A percentile compares a stretch with the other conserved stretches of the same genome.
These are phyloP conservation scores for Neurospora sp. DNA, from an alignment of 495 filamentous ascomycete species.

Conservation along the genomic window DNA sequence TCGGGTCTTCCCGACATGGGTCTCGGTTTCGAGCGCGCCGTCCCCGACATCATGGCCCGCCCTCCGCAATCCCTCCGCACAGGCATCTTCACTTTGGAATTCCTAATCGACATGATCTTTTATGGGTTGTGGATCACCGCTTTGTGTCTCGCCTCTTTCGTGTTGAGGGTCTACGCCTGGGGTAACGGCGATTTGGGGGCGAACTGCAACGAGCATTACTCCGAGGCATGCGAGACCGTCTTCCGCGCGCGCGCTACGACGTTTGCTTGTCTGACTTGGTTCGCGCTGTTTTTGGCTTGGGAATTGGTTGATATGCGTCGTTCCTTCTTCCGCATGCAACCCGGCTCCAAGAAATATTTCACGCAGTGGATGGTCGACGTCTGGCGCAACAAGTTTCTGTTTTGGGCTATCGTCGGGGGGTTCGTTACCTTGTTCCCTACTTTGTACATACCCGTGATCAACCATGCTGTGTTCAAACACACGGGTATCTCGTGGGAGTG, in stretches of 20 bases:
- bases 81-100: slow-evolving; percentile 58
- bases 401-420: slow-evolving; percentile 60
- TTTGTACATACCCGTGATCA: slow-evolving; percentile 58
- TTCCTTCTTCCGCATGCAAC: slow-evolving; percentile 58
- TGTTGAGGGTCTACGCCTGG: slow-evolving; percentile 53
- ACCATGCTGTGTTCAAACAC: slow-evolving; percentile 63
- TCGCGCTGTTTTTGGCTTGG: slow-evolving; percentile 63
- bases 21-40: slow-evolving; percentile 60
- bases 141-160: slow-evolving; percentile 33
- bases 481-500: slow-evolving; percentile 64
- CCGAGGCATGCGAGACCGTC: slow-evolving; percentile 44
- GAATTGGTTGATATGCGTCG: slow-evolving; percentile 61
- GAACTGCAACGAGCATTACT: slow-evolving; percentile 54
- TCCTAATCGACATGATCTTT: slow-evolving; percentile 63
- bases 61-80: slow-evolving; percentile 54
- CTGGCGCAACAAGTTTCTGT: slow-evolving; percentile 63
- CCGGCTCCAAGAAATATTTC: slow-evolving; percentile 43
- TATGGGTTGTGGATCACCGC: slow-evolving; percentile 61
- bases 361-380: slow-evolving; percentile 48
- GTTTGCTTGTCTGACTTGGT: slow-evolving; percentile 66
- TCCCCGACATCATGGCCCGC: slow-evolving; percentile 58
- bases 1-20: slow-evolving; percentile 67
- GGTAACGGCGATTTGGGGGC: slow-evolving; percentile 57
- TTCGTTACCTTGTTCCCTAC: slow-evolving; percentile 56
- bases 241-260: slow-evolving; percentile 69